Conservation (phyloP, 23 red algal species). For the Cyanidium caldarium region DNA sequence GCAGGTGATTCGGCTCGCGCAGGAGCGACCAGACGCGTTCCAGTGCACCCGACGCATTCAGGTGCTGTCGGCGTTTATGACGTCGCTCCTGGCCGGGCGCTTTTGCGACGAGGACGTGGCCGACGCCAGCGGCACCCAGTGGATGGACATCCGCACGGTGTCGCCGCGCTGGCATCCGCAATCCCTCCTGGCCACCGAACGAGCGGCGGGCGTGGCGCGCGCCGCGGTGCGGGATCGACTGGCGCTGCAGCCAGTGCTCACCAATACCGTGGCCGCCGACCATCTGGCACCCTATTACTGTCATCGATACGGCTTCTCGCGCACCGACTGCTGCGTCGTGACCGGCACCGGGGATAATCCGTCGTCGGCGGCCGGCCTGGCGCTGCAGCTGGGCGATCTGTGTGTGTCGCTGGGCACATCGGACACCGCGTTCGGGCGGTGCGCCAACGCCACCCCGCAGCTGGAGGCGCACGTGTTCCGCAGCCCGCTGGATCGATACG, state of each 20-base stretch:
- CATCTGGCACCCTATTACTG: conserved; percentile 3
- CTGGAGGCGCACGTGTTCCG: conserved; percentile 21
- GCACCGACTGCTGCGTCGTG: not conserved
- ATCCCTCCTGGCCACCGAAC: not conserved
- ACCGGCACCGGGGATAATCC: conserved; percentile 37
- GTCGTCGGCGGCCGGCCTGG: conserved; percentile 22
- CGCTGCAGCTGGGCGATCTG: conserved; percentile 11
- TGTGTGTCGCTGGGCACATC: conserved; percentile 33
- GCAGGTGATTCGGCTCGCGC: conserved; percentile 18
- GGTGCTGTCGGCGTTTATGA: conserved; percentile 18
- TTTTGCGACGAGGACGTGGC: conserved; percentile 21
- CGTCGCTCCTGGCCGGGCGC: conserved; percentile 16
- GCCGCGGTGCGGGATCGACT: conserved; percentile 3
- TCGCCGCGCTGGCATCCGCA: conserved; percentile 10
- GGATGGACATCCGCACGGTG: conserved; percentile 6
- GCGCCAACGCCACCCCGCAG: not conserved
- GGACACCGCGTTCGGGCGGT: conserved; percentile 28
- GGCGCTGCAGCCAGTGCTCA: conserved; percentile 7
- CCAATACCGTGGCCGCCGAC: not conserved
- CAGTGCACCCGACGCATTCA: conserved; percentile 10
- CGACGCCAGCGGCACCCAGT: conserved; percentile 22
- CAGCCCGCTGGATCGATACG: conserved; percentile 6
- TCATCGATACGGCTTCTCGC: conserved; percentile 22
- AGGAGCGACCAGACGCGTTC: conserved; percentile 7
- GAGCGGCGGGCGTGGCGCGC: not conserved